These are phyloP conservation scores for Nicotiana knightiana DNA, from an alignment of 257 asterid species.

Conservation along the genomic window DNA sequence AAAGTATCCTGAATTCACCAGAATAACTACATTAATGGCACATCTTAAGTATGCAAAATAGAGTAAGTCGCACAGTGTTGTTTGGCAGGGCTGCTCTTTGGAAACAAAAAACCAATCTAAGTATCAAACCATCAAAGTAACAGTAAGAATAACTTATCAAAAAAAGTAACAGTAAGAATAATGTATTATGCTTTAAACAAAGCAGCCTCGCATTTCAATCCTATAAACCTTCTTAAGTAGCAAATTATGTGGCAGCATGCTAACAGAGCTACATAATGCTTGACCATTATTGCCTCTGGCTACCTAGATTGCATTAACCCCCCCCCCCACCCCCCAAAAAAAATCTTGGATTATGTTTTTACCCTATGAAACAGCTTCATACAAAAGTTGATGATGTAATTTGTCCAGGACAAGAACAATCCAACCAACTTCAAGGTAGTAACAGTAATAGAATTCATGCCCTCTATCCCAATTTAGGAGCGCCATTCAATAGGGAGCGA, in stretches of 20 bases:
- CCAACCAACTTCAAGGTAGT: no score
- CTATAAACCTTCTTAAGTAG: neutral
- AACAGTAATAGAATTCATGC: no score
- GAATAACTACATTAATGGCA: slow-evolving; percentile 5
- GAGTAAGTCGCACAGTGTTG: neutral
- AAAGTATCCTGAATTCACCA: slow-evolving; percentile 55
- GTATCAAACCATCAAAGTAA: neutral
- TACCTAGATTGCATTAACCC: neutral
- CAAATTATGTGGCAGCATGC: neutral
- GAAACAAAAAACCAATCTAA: neutral
- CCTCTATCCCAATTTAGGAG: no score
- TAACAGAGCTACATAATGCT: neutral
- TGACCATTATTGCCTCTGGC: neutral
- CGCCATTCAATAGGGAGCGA: no score
- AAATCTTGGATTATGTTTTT: no score
- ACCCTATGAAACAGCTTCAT: no score
- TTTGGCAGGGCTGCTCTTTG: neutral
- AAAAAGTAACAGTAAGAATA: neutral
- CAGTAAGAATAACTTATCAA: neutral
- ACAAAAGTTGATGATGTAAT: no score
- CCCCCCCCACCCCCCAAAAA: no score
- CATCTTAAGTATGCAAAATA: neutral
- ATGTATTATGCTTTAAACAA: slow-evolving; percentile 6
- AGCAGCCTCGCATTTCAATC: slow-evolving; percentile 1
- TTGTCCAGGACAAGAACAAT: no score